phyloP scores from a whole-genome alignment of 805 yeast species.

The Candida corydali region DNA sequence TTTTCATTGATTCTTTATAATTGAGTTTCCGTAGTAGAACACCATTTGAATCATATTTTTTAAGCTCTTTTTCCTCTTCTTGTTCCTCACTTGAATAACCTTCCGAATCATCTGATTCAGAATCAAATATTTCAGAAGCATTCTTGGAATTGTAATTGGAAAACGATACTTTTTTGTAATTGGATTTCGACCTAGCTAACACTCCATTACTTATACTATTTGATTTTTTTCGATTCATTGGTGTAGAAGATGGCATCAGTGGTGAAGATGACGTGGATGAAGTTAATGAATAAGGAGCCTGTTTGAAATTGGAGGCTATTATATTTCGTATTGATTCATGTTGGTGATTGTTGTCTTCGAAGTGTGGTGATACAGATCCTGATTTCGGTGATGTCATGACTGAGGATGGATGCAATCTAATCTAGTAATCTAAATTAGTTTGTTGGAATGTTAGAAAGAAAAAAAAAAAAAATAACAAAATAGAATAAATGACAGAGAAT shows the following conservation, averaged over 20 bases:
- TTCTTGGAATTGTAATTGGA: constrained; percentile 10
- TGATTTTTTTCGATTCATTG: constrained; percentile 11
- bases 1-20: not conserved
- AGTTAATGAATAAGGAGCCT: no score
- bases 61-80: constrained; percentile 5
- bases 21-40: constrained; percentile 5
- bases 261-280: not conserved
- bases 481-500: no score
- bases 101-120: constrained; percentile 6
- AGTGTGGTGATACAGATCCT: constrained; percentile 2
- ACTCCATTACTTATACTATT: constrained; percentile 16
- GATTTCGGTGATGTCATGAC: no score
- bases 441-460: no score
- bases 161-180: constrained; percentile 15
- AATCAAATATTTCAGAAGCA: constrained; percentile 6
- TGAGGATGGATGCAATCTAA: no score
- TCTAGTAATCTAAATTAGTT: no score
- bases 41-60: constrained; percentile 1
- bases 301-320: constrained; percentile 8
- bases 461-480: no score
- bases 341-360: not conserved
- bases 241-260: not conserved
- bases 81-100: constrained; percentile 10
- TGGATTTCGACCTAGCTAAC: constrained; percentile 8
- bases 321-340: constrained; percentile 9